Evolutionary conservation across 495 filamentous ascomycete species (phyloP), one percentile per base, ranked within the genome.

Genomic region (Penicillium robsamsonii): DNA sequence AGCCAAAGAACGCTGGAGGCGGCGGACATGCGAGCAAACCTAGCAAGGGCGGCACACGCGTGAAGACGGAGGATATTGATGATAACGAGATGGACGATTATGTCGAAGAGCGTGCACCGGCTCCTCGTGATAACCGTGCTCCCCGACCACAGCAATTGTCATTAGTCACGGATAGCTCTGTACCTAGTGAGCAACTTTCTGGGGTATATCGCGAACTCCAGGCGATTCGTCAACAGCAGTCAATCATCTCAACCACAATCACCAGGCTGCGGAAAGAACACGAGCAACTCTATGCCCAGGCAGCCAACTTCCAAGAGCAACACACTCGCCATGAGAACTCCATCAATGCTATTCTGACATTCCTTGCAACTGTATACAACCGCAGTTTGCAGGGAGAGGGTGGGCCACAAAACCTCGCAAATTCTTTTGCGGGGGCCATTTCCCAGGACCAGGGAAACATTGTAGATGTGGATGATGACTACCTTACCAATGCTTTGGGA

Each of bases 251-350:
- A 13, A 84, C 75, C 46, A 86, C 91, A 44, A 90, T 98, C 47
- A 79, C 75, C 40, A 86, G 88, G 57, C 75, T 97, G 35, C 83
- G 87, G 20, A 82, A 88, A 62, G 91, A 97, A 59, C 92, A 97
- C 70, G 84, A 89, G 55, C 86, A 93, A 55, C 83, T 97, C 10
- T 96, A 91, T 61, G 86, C 91, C 37, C 94, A 97, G 69, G 91
- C 93, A 0, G 79, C 87, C 42, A 87, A 89, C 52, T 97, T 97
- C 70, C 92, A 96, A 68, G 87, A 84, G 31, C 83, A 94, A 66
- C 94, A 98, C 64, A 91, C 92, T 48, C 87, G 95, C 30, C 94
- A 98, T 64, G 95, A 98, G 69, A 96, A 91, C 63, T 96, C 92
- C 10, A 98, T 98, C 67, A 97, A 96, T 63, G 94, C 95, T 24